Evolutionary conservation across 2,329 filamentous ascomycete species (phyloP).

Genomic region (Aspergillus floridensis): DNA sequence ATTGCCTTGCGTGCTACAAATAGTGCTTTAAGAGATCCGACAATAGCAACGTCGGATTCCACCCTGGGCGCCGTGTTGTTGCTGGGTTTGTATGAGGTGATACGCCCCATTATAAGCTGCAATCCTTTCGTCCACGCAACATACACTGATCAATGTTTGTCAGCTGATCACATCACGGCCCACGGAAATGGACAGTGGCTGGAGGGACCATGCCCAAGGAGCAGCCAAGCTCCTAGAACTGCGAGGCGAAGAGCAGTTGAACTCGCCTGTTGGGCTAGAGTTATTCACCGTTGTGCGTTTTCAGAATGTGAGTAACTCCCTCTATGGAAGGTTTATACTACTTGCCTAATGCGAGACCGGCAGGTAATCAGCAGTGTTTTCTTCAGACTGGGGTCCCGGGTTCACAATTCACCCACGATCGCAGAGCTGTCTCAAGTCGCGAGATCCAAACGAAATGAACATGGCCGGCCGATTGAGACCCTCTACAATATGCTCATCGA

Average conservation of each 20-base stretch:
- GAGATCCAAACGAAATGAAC: background rate
- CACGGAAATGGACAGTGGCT: slow-evolving; percentile 7
- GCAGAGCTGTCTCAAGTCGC: background rate
- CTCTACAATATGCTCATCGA: slow-evolving; percentile 3
- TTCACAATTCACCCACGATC: slow-evolving; percentile 2
- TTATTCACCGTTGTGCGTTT: slow-evolving; percentile 10
- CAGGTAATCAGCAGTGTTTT: slow-evolving; percentile 5
- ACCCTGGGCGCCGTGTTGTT: slow-evolving; percentile 10
- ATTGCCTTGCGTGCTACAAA: slow-evolving; percentile 11
- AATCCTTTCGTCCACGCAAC: background rate
- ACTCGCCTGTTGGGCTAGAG: slow-evolving; percentile 7
- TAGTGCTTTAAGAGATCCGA: slow-evolving; percentile 3
- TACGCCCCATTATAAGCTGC: background rate
- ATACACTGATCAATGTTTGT: background rate
- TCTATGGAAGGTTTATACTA: background rate
- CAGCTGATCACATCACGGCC: slow-evolving; percentile 6
- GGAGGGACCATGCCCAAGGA: slow-evolving; percentile 9
- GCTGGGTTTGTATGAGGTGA: slow-evolving; percentile 11
- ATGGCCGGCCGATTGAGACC: background rate
- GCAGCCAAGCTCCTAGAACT: slow-evolving; percentile 8
- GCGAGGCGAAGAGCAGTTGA: slow-evolving; percentile 9
- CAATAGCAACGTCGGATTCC: slow-evolving; percentile 7
- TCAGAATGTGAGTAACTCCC: slow-evolving; percentile 2
- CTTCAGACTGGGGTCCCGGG: background rate
- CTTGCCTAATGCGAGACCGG: background rate